These are phyloP conservation scores for Ceriops decandra DNA, from an alignment of 345 rosid genomes.

Conservation along the genomic window DNA sequence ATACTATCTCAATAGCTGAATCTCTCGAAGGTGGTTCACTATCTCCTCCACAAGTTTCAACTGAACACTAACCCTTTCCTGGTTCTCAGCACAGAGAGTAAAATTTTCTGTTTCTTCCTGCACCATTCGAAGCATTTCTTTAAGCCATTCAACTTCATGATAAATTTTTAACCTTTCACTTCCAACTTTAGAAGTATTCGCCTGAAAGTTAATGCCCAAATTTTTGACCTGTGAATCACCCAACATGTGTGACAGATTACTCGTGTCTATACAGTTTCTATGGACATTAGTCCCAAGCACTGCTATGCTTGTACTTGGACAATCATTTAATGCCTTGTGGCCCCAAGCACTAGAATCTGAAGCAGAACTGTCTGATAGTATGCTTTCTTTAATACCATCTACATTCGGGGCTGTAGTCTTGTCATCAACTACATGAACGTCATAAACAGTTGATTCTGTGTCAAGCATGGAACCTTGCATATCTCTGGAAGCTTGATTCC, in stretches of 20 bases:
- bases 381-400: conserved; percentile 13
- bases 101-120: conserved; percentile 24
- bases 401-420: conserved; percentile 1
- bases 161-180: conserved; percentile 20
- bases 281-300: conserved; percentile 1
- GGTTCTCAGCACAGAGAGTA: conserved; percentile 13
- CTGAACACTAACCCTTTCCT: conserved; percentile 11
- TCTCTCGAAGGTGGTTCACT: conserved; percentile 18
- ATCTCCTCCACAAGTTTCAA: conserved; percentile 27
- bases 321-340: conserved; percentile 16
- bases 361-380: not conserved
- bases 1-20: conserved; percentile 14
- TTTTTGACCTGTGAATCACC: conserved; percentile 7
- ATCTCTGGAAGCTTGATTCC: conserved; percentile 2
- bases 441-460: conserved; percentile 42
- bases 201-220: not conserved
- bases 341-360: conserved; percentile 19
- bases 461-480: conserved; percentile 22
- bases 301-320: conserved; percentile 12
- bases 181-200: conserved; percentile 6
- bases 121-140: conserved; percentile 20
- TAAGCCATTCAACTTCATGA: conserved; percentile 24
- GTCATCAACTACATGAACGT: conserved; percentile 29
- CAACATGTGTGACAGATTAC: not conserved
- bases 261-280: not conserved